Evolutionary conservation across 2,329 filamentous ascomycete species (phyloP).

Genomic region (Trichoderma sp.): DNA sequence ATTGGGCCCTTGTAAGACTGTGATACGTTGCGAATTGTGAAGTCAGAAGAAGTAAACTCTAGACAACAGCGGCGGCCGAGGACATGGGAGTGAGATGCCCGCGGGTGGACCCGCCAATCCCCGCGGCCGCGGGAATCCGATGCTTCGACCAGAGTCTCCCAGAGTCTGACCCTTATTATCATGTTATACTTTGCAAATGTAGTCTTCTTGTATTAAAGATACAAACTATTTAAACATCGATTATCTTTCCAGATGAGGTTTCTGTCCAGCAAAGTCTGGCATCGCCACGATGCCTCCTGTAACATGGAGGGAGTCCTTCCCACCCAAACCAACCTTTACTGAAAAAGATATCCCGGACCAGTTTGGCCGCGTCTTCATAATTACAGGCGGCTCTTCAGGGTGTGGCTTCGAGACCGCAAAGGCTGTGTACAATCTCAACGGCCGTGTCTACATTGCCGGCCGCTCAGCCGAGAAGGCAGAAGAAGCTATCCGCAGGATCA

Average conservation of each 20-base stretch:
- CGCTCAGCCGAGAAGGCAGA: not conserved
- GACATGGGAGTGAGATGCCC: not conserved
- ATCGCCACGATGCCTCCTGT: not conserved
- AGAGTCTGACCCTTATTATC: not conserved
- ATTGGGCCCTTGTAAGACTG: not conserved
- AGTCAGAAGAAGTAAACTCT: not conserved
- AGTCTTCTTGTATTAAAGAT: not conserved
- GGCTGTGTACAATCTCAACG: not conserved
- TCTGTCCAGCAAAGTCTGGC: not conserved
- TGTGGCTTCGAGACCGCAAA: not conserved
- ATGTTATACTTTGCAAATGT: not conserved
- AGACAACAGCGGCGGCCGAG: no score
- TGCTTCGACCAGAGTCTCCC: not conserved
- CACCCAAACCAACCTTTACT: not conserved
- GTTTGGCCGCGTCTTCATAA: not conserved
- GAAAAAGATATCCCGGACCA: not conserved
- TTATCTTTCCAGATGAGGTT: not conserved
- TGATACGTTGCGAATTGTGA: not conserved
- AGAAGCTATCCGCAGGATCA: not conserved
- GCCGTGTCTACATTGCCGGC: not conserved
- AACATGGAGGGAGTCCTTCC: not conserved
- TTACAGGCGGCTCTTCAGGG: not conserved
- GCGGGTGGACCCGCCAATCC: not conserved
- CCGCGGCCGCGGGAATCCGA: not conserved
- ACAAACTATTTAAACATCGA: not conserved